Conservation (phyloP, 352 stramenopile species). For the Phytophthora vignae region DNA sequence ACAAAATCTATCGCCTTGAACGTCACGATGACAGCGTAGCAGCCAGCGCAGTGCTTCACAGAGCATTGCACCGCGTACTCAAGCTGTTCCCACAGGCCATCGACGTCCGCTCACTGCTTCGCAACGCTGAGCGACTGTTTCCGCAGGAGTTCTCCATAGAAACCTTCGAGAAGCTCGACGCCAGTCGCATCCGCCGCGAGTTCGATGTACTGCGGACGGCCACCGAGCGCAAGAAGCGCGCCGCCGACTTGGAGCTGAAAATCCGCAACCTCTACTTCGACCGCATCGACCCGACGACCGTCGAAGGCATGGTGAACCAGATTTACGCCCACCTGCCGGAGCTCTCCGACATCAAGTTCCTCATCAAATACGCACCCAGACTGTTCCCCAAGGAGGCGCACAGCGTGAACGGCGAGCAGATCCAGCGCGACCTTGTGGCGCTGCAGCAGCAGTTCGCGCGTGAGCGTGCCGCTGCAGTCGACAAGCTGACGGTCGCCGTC, state of each 20-base stretch:
- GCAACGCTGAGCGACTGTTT: constrained; percentile 86
- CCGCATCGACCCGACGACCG: constrained; percentile 76
- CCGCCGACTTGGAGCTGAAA: constrained; percentile 90
- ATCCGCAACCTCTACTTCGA: constrained; percentile 93
- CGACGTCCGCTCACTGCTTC: constrained; percentile 84
- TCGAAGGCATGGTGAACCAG: constrained; percentile 82
- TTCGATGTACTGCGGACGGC: constrained; percentile 57
- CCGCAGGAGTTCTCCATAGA: constrained; percentile 54
- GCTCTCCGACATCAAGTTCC: constrained; percentile 85
- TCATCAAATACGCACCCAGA: constrained; percentile 71
- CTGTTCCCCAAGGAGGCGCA: constrained; percentile 75
- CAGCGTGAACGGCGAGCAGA: constrained; percentile 70
- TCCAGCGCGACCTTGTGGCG: constrained; percentile 59
- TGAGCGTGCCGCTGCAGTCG: constrained; percentile 67
- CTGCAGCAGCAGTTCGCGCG: constrained; percentile 75
- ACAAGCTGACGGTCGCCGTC: constrained; percentile 70
- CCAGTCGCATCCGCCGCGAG: constrained; percentile 25
- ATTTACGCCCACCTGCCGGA: constrained; percentile 83
- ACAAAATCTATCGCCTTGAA: constrained; percentile 69
- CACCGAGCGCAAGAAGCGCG: constrained; percentile 81
- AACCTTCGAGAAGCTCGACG: constrained; percentile 43
- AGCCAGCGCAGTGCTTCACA: constrained; percentile 37
- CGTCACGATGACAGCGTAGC: constrained; percentile 36
- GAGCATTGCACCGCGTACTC: constrained; percentile 58
- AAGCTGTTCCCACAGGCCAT: constrained; percentile 67